A percentile compares a stretch with the other conserved stretches of the same genome.
Conservation (phyloP, 2,329 filamentous ascomycete genomes). For the Clarireedia sp. region DNA sequence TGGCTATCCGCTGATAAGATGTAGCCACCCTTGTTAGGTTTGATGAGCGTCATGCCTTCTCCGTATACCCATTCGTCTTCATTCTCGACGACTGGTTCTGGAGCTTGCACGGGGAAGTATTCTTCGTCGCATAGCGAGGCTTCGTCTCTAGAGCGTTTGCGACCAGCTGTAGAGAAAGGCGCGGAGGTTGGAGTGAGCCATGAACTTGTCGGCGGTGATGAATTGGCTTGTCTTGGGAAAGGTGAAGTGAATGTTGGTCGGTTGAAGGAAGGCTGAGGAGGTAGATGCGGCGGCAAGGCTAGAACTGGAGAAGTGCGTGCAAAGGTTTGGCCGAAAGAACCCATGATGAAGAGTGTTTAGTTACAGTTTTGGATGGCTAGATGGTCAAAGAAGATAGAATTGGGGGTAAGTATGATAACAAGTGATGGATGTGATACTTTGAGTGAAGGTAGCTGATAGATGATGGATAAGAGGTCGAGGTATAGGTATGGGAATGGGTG, state of each 20-base stretch:
- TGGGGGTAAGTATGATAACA: neutral
- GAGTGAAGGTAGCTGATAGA: neutral
- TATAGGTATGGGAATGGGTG: neutral
- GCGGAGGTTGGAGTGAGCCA: conserved; percentile 20
- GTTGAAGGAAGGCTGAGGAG: conserved; percentile 22
- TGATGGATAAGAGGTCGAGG: neutral
- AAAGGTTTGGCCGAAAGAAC: conserved; percentile 24
- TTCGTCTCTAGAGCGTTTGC: conserved; percentile 72
- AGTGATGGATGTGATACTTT: conserved; percentile 9
- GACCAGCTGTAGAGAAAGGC: conserved; percentile 44
- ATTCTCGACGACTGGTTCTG: conserved; percentile 37
- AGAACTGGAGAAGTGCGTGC: conserved; percentile 24
- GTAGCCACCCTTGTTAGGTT: conserved; percentile 47
- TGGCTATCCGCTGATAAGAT: conserved; percentile 56
- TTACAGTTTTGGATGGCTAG: neutral
- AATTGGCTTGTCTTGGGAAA: conserved; percentile 18
- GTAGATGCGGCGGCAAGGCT: conserved; percentile 23
- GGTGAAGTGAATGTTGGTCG: conserved; percentile 21
- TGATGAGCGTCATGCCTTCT: conserved; percentile 66
- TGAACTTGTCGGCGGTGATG: conserved; percentile 18
- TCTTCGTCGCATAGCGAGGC: conserved; percentile 53
- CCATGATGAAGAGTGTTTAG: conserved; percentile 17
- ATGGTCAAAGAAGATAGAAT: neutral
- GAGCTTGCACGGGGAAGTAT: conserved; percentile 32
- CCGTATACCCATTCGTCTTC: conserved; percentile 63